Base-by-base conservation (phyloP, 805 yeast species). In the Lachancea kluyveri region DNA sequence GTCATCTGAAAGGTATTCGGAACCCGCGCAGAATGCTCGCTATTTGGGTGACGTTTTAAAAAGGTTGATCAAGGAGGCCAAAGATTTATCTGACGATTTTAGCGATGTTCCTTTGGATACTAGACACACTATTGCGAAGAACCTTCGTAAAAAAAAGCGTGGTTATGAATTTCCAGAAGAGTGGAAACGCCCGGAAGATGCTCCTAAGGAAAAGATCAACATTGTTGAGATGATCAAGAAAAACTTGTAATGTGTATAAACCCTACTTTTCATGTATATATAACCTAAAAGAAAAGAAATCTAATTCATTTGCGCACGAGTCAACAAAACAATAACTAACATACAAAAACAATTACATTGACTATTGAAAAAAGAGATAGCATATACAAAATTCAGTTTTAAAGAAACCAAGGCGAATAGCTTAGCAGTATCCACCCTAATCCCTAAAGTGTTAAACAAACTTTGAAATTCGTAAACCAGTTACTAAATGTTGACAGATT, bases 11-110 rank as follows among this genome's bases (percentile, higher is more conserved):
- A 70, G 70, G 46, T 84, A 70, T 55, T 66, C 74, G 6, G 84
- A 85, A 48, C 79, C 95, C 24, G 73, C 94, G 1, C 96, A 90
- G 59, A 92, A 92, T 59, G 82, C 90, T 30, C 72, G 81, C 42
- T 77, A 68, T 54, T 61, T 85, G 41, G 77, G 79, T 12, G 81
- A 76, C 34, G 67, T 76, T 17, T 64, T 87, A 42, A 70, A 72
- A 43, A 68, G 67, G 35, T 63, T 92, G 30, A 49, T 88, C 17
- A 53, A 54, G 16, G 88, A 77, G 46, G 65, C 95, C 6, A 81
- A 76, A 48, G 80, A 74, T 31, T 51, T 69, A 26, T 49, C 65
- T 3, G 82, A 80, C 35, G 71, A 71, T 37, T 83, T 84, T 45
- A 67, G 68, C 25, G 94, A 84, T 48, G 64, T 90, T 19, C 96